Evolutionary conservation across 768 basidiomycete species (phyloP).

Genomic region (Leucosporidium yakuticum): DNA sequence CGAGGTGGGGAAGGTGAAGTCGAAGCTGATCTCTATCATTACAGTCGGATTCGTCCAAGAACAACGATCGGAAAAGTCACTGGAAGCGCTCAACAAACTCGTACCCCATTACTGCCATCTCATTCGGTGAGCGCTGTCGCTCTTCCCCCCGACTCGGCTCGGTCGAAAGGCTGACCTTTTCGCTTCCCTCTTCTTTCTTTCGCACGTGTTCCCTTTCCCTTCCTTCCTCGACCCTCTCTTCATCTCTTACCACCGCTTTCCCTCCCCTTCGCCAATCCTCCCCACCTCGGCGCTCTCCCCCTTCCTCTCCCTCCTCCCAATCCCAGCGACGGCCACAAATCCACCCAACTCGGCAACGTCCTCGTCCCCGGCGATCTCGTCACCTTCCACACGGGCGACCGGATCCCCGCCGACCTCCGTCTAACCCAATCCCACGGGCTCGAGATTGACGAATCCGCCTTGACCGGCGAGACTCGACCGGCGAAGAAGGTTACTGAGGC

Average conservation of each 20-base stretch:
- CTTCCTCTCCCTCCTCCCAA: constrained; percentile 20
- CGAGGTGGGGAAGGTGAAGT: not conserved
- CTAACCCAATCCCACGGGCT: constrained; percentile 73
- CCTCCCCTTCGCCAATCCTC: not conserved
- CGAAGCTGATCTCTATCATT: not conserved
- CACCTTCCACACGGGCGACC: constrained; percentile 81
- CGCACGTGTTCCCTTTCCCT: no score
- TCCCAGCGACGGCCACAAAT: constrained; percentile 55
- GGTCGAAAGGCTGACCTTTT: no score
- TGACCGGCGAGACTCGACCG: constrained; percentile 87
- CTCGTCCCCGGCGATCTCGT: constrained; percentile 94
- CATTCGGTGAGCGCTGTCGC: constrained; percentile 50
- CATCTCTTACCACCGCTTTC: no score
- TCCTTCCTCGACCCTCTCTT: no score
- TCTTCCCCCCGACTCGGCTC: not conserved
- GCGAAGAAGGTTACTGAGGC: constrained; percentile 59
- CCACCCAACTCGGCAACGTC: constrained; percentile 87
- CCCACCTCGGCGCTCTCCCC: no score
- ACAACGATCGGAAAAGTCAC: constrained; percentile 83
- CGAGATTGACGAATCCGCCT: constrained; percentile 89
- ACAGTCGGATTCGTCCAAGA: constrained; percentile 92
- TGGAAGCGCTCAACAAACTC: constrained; percentile 91
- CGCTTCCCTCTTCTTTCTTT: no score
- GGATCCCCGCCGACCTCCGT: constrained; percentile 87
- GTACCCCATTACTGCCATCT: constrained; percentile 96